Conservation (phyloP, 306 rosid species). For the Casuarina cunninghamiana region DNA sequence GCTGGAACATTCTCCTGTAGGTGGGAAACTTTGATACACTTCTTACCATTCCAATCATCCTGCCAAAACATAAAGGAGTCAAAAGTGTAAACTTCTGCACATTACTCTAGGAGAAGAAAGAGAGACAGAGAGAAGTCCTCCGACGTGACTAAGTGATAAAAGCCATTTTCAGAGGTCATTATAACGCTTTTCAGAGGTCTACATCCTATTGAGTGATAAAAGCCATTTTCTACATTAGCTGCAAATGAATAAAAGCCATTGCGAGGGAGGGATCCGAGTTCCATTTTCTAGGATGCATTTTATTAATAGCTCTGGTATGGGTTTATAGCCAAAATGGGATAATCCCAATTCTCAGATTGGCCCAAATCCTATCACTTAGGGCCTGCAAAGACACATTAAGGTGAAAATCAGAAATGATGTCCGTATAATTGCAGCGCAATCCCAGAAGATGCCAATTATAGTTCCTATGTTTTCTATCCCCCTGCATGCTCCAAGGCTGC, state of each 20-base stretch:
- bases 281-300: not conserved
- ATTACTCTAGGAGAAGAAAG: not conserved
- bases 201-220: not conserved
- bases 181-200: not conserved
- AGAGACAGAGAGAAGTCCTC: not conserved
- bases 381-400: not conserved
- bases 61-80: constrained; percentile 29
- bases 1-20: constrained; percentile 64
- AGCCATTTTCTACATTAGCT: not conserved
- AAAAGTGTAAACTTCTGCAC: not conserved
- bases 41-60: constrained; percentile 81
- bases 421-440: not conserved
- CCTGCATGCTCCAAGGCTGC: too few species aligned
- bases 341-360: not conserved
- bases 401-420: not conserved
- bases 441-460: not conserved
- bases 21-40: constrained; percentile 74
- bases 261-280: not conserved
- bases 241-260: not conserved
- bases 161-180: not conserved
- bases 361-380: not conserved
- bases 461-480: too few species aligned
- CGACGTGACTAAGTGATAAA: not conserved
- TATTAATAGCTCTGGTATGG: not conserved
- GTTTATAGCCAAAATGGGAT: not conserved